Conservation (phyloP, 306 rosid species). For the Trifolium pratense region DNA sequence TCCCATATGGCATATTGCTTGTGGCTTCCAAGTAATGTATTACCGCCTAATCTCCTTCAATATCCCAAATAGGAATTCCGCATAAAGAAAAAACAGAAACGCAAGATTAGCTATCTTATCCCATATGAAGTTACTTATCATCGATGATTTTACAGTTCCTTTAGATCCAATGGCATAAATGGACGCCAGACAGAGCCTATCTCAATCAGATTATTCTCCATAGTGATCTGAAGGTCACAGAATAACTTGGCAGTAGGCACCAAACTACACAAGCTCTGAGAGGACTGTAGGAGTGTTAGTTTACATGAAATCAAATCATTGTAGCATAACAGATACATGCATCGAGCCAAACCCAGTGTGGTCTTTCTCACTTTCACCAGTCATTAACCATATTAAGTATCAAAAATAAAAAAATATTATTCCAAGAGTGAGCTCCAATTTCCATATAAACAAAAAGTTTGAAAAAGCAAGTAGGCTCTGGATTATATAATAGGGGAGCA, state of each 20-base stretch:
- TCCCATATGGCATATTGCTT: neutral
- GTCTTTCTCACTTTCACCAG: neutral
- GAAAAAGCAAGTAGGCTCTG: neutral
- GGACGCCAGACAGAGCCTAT: neutral
- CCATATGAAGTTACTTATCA: neutral
- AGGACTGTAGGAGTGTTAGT: neutral
- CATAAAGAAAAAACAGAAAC: neutral
- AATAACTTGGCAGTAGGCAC: neutral
- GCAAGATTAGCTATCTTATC: neutral
- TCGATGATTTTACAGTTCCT: neutral
- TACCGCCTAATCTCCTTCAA: neutral
- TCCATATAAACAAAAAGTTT: neutral
- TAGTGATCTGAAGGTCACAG: neutral
- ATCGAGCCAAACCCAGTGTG: neutral
- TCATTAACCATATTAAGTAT: neutral
- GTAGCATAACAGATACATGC: neutral
- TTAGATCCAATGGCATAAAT: neutral
- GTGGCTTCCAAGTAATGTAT: neutral
- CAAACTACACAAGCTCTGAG: neutral
- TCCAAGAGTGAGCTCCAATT: neutral
- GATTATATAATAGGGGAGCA: neutral
- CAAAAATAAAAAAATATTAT: neutral
- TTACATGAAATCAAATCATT: neutral
- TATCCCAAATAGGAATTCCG: neutral
- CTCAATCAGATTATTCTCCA: neutral